Base-by-base conservation (phyloP, 129 eudicot species). In the Escallonia herrerae region DNA sequence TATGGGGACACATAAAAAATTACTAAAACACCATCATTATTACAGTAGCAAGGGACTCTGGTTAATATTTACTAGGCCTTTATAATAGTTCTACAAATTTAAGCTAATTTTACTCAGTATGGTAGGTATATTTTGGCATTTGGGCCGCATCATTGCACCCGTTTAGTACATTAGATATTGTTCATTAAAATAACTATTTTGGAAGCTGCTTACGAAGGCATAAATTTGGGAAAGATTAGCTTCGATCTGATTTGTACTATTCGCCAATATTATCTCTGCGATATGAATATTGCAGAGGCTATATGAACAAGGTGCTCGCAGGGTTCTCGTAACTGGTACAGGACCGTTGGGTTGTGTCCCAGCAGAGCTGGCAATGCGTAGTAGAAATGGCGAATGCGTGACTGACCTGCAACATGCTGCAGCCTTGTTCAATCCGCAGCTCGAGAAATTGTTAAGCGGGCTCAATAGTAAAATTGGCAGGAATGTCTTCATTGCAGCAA, bases 261-360 rank as follows among this genome's bases (percentile, higher is more conserved):
- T 22, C 33, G 33, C 33, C 33, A 22, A 22, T 22, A 22, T 22
- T 22, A 53, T 42, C 49, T 52, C 10, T 8, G 14, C 42, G 7
- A 41, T 56, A 40, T 11, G 44, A 73, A 44, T 33, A 43, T 61
- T 59, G 73, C 76, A 88, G 96, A 82, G 79, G 68, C 62, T 88
- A 8, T 80, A 87, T 77, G 81, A 77, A 6, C 44, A 82, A 67
- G 95, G 95, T 66, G 81, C 84, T 9, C 68, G 95, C 37, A 74
- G 82, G 59, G 79, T 84, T 40, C 50, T 87, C 39, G 91, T 87
- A 67, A 81, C 91, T 0, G 95, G 95, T 1, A 79, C 89, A 0
- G 95, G 95, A 6, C 89, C 91, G 40, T 38, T 87, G 10, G 95
- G 95, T 6, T 88, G 95, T 15, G 91, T 77, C 14, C 95, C 95